Evolutionary conservation across 306 rosid species (phyloP).

Genomic region (Vicia faba): DNA sequence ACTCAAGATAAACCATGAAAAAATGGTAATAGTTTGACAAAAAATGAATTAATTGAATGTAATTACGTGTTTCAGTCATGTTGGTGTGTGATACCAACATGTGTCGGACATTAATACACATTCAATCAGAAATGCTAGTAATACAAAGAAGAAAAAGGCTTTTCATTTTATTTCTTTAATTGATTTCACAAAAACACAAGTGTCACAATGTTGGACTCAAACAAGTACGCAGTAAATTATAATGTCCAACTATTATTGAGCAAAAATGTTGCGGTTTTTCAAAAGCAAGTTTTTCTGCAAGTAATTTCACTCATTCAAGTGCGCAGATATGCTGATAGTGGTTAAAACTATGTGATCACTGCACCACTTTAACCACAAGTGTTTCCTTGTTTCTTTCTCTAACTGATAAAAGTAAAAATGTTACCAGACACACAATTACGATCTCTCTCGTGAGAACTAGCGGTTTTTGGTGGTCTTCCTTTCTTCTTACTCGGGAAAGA

Average conservation of each 20-base stretch:
- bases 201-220: neutral
- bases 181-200: neutral
- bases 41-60: neutral
- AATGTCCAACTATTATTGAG: too few relatives aligned
- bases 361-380: slow-evolving; percentile 9
- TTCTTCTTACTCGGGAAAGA: slow-evolving; percentile 33
- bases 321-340: too few relatives aligned
- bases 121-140: too few relatives aligned
- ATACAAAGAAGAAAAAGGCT: neutral
- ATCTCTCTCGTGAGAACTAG: neutral
- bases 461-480: slow-evolving; percentile 25
- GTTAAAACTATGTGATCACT: slow-evolving; percentile 2
- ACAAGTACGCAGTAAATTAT: too few relatives aligned
- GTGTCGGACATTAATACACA: neutral
- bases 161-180: neutral
- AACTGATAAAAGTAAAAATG: neutral
- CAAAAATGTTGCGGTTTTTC: too few relatives aligned
- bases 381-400: slow-evolving; percentile 15
- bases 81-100: too few relatives aligned
- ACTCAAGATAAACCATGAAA: too few relatives aligned
- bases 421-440: slow-evolving; percentile 42
- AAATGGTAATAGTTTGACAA: neutral
- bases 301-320: too few relatives aligned
- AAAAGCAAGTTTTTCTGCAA: too few relatives aligned
- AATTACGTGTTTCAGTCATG: neutral